Conservation (phyloP, 2,329 filamentous ascomycete species). For the Microcera coccophila region DNA sequence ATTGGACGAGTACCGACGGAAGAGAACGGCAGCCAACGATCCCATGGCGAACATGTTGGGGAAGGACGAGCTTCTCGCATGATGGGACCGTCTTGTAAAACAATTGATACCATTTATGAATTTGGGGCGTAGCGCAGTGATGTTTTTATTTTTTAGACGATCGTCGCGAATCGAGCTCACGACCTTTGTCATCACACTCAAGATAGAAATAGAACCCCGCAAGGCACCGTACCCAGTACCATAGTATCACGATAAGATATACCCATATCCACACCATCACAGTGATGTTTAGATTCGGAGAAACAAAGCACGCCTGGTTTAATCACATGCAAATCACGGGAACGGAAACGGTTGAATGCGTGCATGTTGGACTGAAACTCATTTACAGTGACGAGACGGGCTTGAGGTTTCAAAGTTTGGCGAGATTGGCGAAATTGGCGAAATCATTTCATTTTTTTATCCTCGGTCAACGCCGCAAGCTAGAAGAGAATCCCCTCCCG, state of each 20-base stretch:
- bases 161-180: too few species aligned
- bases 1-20: conserved; percentile 78
- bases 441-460: conserved; percentile 46
- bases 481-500: conserved; percentile 43
- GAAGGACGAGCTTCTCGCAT: conserved; percentile 54
- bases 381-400: conserved; percentile 21
- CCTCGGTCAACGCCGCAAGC: conserved; percentile 50
- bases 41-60: conserved; percentile 82
- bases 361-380: conserved; percentile 20
- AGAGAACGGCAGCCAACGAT: conserved; percentile 69
- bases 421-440: conserved; percentile 28
- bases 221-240: too few species aligned
- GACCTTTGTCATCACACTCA: too few species aligned
- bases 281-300: too few species aligned
- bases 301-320: too few species aligned
- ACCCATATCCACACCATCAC: too few species aligned
- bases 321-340: not conserved
- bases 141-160: too few species aligned
- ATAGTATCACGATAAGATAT: not conserved
- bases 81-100: conserved; percentile 8
- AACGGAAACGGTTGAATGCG: conserved; percentile 15
- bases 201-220: too few species aligned
- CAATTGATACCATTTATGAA: too few species aligned
- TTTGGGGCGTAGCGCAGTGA: too few species aligned
- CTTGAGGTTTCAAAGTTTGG: too few species aligned